Percentiles rank a stretch among this genome's conserved stretches.
These are phyloP conservation scores for Acrodontium crateriforme DNA, from an alignment of 2,329 filamentous ascomycete genomes.

Conservation along the genomic window DNA sequence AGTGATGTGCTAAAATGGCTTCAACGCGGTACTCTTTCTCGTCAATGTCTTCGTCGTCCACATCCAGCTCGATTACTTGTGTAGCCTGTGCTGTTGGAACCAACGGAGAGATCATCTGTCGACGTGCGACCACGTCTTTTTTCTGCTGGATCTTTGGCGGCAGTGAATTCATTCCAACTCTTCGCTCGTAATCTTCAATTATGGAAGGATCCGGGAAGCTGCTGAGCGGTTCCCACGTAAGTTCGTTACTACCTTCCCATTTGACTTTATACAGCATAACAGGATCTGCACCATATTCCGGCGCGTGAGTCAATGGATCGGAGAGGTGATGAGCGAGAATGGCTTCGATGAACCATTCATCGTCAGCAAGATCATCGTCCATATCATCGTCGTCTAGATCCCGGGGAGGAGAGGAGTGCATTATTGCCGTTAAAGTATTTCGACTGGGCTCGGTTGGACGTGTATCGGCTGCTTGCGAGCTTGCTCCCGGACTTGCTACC, in stretches of 20 bases:
- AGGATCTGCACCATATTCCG: constrained; percentile 9
- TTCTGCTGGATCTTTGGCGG: too few relatives aligned
- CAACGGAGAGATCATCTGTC: too few relatives aligned
- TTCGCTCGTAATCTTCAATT: constrained; percentile 8
- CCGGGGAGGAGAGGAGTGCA: not conserved
- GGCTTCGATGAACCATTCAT: constrained; percentile 10
- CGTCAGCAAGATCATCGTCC: constrained; percentile 3
- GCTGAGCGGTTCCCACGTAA: constrained; percentile 12
- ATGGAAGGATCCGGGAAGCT: constrained; percentile 10
- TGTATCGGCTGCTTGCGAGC: too few relatives aligned
- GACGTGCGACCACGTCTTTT: too few relatives aligned
- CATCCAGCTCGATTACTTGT: too few relatives aligned
- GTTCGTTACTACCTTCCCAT: constrained; percentile 11
- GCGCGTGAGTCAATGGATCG: constrained; percentile 11
- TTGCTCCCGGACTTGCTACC: too few relatives aligned
- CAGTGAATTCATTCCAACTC: constrained; percentile 4
- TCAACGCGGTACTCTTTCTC: constrained; percentile 18
- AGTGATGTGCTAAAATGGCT: constrained; percentile 15
- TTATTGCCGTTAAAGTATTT: too few relatives aligned
- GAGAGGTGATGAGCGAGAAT: constrained; percentile 10
- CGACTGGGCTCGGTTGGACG: too few relatives aligned
- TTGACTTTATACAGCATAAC: constrained; percentile 16
- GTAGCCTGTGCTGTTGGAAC: too few relatives aligned
- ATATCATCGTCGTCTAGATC: constrained; percentile 2
- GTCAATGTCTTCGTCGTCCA: constrained; percentile 5